Base-by-base conservation (phyloP, 2,329 filamentous ascomycete genomes). In the Cadophora sp. region DNA sequence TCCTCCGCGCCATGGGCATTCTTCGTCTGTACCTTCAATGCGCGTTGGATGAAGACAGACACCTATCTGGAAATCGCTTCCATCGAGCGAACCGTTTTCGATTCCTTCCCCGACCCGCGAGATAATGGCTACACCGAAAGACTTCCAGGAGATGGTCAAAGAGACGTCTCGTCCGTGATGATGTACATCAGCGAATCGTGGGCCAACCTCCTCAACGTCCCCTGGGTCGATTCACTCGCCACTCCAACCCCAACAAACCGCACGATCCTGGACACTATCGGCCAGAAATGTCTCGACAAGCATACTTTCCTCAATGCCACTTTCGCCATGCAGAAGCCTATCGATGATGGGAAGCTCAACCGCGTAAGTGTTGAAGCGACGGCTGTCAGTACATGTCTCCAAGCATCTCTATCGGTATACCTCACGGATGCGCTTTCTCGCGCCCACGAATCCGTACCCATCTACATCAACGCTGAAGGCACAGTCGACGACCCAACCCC, bases 1-100 rank as follows among this genome's bases (percentile, higher is more conserved):
- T 24, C 47, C 5, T 4, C n/a, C 24, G n/a, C 5, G 13, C 47
- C 47, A 22, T 50, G 20, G 13, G 53, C 64, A n/a, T 43, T 47
- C n/a, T 66, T 59, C 30, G 50, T 50, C 14, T 67, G 65, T 39
- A 64, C 65, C 7, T 55, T 67, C 20, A 56, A 67, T 24, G 65
- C 65, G 7, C 65, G 65, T 8, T 67, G 65, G 65, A 47, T 61
- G n/a, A n/a, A 22, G 2, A 68, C 66, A 1, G 24, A 24, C 9
- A 51, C 59, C 14, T 47, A 62, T 20, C 39, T 56, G 22, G 64
- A 63, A 33, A 39, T 36, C 0, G 48, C 51, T 8, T 59, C 50
- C 16, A 50, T 50, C 7, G 36, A 62, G 36, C n/a, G 14, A 22
- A 47, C 53, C 7, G 48, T 66, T 20, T 64, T 36, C 20, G 65